A percentile compares a stretch with the other conserved stretches of the same genome.
These are phyloP conservation scores for Dysphania ambrosioides DNA, from an alignment of 148 eudicot species.

Conservation along the genomic window DNA sequence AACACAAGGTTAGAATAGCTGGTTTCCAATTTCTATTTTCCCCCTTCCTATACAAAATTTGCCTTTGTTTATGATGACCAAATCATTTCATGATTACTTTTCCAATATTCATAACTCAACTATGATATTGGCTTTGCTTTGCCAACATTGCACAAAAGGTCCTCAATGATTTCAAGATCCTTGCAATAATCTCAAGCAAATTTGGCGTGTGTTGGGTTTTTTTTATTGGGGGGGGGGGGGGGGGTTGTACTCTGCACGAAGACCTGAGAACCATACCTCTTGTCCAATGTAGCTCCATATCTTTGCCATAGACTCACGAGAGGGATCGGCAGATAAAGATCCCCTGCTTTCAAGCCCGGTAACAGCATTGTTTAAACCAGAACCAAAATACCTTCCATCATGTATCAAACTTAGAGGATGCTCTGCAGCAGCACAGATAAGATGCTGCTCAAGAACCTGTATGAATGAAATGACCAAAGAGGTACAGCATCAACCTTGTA, in stretches of 20 bases:
- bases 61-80: background rate
- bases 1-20: background rate
- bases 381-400: conserved; percentile 77
- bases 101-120: background rate
- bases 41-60: background rate
- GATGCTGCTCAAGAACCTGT: conserved; percentile 89
- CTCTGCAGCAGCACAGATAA: conserved; percentile 80
- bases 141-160: background rate
- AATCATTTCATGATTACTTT: background rate
- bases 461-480: conserved; percentile 9
- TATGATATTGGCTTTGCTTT: background rate
- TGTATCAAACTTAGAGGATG: conserved; percentile 72
- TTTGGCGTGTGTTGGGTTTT: no score
- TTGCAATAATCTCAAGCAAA: background rate
- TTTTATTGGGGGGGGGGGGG: background rate
- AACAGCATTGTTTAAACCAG: conserved; percentile 49
- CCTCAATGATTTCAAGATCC: background rate
- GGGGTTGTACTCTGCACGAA: background rate
- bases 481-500: background rate
- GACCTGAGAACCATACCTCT: conserved; percentile 48
- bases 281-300: conserved; percentile 85
- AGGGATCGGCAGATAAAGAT: conserved; percentile 51
- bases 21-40: background rate
- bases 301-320: conserved; percentile 45
- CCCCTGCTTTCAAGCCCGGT: conserved; percentile 59